Conservation (phyloP, 306 rosid genomes). For the Vicia villosa region DNA sequence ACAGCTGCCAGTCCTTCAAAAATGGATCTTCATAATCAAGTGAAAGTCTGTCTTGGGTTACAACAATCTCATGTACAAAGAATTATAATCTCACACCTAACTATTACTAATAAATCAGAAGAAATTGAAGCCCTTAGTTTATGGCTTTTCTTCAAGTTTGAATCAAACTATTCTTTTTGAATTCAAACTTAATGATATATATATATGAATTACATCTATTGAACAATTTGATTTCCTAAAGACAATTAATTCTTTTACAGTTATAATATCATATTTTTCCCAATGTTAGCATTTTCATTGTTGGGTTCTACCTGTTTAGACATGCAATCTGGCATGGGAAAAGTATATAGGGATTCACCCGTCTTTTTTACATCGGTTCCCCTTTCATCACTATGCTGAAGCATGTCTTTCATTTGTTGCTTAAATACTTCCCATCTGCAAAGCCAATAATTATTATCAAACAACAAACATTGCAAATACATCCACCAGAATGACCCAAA, state of each 20-base stretch:
- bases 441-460: conserved; percentile 3
- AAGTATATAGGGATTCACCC: conserved; percentile 72
- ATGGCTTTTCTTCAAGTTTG: conserved; percentile 26
- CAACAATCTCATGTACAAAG: conserved; percentile 38
- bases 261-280: conserved; percentile 31
- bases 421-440: conserved; percentile 75
- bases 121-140: conserved; percentile 23
- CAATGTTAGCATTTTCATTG: conserved; percentile 36
- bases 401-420: conserved; percentile 81
- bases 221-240: conserved; percentile 39
- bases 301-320: conserved; percentile 58
- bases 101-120: conserved; percentile 8
- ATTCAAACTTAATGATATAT: conserved; percentile 39
- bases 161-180: conserved; percentile 33
- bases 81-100: conserved; percentile 28
- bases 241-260: conserved; percentile 17
- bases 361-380: conserved; percentile 78
- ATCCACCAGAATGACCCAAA: background rate
- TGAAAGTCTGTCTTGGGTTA: conserved; percentile 32
- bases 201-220: conserved; percentile 49
- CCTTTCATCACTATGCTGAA: conserved; percentile 73
- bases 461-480: conserved; percentile 11
- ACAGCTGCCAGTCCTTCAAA: background rate
- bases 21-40: conserved; percentile 8
- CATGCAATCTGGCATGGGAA: conserved; percentile 99